A percentile compares a stretch with the other conserved stretches of the same genome.
phyloP scores from a whole-genome alignment of 2,329 filamentous ascomycete species.

The Phyllosticta citriasiana region DNA sequence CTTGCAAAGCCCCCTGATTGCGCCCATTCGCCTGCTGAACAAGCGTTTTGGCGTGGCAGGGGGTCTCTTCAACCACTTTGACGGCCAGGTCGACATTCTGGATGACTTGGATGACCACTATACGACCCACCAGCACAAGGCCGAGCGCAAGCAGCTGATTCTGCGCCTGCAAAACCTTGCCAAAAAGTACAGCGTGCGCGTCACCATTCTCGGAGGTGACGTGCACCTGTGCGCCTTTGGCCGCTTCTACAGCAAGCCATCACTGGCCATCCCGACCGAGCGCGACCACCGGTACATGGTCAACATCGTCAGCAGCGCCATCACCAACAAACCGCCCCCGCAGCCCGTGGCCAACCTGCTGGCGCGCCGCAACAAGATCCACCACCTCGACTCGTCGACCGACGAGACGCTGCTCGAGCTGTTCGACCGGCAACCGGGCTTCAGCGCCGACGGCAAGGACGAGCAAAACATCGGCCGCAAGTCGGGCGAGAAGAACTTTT shows the following conservation, averaged over 20 bases:
- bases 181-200: constrained; percentile 44
- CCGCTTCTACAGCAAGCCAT: constrained; percentile 54
- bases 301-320: constrained; percentile 54
- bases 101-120: constrained; percentile 65
- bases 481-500: constrained; percentile 64
- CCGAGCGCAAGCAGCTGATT: constrained; percentile 67
- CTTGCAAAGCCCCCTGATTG: constrained; percentile 74
- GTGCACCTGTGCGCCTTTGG: constrained; percentile 55
- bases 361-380: constrained; percentile 54
- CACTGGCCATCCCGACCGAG: constrained; percentile 45
- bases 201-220: constrained; percentile 55
- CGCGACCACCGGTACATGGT: constrained; percentile 54
- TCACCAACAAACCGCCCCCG: constrained; percentile 59
- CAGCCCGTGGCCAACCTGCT: constrained; percentile 55
- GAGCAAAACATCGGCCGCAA: constrained; percentile 38
- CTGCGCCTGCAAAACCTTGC: constrained; percentile 52
- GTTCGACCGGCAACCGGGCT: constrained; percentile 51
- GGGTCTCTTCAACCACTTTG: constrained; percentile 84
- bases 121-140: constrained; percentile 83
- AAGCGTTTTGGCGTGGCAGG: constrained; percentile 81
- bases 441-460: constrained; percentile 38
- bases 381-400: constrained; percentile 52
- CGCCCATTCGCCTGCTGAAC: constrained; percentile 80
- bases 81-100: constrained; percentile 59
- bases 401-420: constrained; percentile 55